phyloP scores from a whole-genome alignment of 768 basidiomycete genomes.

The Rhodotorula diobovata region DNA sequence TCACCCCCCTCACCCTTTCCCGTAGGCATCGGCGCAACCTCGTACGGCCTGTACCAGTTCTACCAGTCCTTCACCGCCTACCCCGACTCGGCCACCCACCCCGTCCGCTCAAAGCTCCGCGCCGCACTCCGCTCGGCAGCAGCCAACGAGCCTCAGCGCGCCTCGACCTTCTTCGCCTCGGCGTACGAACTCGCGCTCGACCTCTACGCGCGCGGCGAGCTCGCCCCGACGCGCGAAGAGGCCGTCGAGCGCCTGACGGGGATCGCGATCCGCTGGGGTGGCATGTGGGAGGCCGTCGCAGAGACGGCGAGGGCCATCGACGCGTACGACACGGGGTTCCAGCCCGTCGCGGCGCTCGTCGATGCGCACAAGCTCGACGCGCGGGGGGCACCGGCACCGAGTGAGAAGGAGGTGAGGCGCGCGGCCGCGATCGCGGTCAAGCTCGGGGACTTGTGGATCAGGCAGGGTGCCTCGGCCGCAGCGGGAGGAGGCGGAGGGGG shows the following conservation, averaged over 20 bases:
- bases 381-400: neutral
- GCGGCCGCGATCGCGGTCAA: constrained; percentile 30
- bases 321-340: constrained; percentile 31
- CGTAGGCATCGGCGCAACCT: constrained; percentile 33
- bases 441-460: constrained; percentile 31
- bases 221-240: constrained; percentile 2
- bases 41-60: constrained; percentile 35
- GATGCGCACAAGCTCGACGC: constrained; percentile 4
- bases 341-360: constrained; percentile 19
- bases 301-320: constrained; percentile 22
- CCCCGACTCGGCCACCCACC: constrained; percentile 29
- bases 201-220: constrained; percentile 11
- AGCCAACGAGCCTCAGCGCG: constrained; percentile 1
- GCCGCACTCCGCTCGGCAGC: constrained; percentile 27
- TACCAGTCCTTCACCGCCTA: constrained; percentile 35
- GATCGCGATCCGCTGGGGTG: constrained; percentile 31
- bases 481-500: neutral
- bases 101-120: constrained; percentile 33
- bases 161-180: constrained; percentile 17
- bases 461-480: neutral
- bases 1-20: too few relatives aligned
- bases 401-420: neutral
- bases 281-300: constrained; percentile 32
- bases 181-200: constrained; percentile 31
- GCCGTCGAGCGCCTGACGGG: constrained; percentile 21